Conservation (phyloP, 257 asterid genomes). For the Ligustrum vulgare region DNA sequence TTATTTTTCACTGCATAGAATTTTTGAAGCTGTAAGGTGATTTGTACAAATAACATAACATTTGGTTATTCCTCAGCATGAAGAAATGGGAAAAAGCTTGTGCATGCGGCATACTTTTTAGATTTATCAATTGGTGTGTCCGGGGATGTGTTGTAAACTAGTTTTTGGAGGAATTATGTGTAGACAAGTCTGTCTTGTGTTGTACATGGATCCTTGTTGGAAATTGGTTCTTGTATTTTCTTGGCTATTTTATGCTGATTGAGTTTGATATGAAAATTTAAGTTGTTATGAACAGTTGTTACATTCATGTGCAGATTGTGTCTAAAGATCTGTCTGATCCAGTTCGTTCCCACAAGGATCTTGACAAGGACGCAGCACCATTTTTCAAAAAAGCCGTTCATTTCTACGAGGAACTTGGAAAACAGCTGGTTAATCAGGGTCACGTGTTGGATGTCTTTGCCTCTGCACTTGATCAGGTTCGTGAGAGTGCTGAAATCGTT, state of each 20-base stretch:
- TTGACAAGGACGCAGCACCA: slow-evolving; percentile 94
- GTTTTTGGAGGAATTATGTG: neutral
- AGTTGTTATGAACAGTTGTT: slow-evolving; percentile 16
- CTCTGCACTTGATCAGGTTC: slow-evolving; percentile 99
- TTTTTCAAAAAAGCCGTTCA: slow-evolving; percentile 78
- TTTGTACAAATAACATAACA: neutral
- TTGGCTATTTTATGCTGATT: slow-evolving; percentile 2
- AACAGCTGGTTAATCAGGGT: slow-evolving; percentile 84
- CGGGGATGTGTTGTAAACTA: neutral
- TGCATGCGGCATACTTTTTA: neutral
- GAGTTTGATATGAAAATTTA: slow-evolving; percentile 12
- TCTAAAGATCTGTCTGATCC: slow-evolving; percentile 96
- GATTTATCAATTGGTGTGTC: neutral
- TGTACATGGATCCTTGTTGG: neutral
- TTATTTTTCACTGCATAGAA: neutral
- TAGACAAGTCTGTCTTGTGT: neutral
- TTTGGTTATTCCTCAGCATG: neutral
- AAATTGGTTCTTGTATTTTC: neutral
- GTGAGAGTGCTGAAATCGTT: slow-evolving; percentile 13
- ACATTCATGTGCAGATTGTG: slow-evolving; percentile 62
- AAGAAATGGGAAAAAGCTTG: neutral
- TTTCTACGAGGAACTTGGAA: slow-evolving; percentile 87
- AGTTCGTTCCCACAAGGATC: slow-evolving; percentile 95
- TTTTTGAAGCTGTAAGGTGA: neutral
- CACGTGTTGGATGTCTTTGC: slow-evolving; percentile 95